phyloP scores from a whole-genome alignment of 805 yeast species.

The Wickerhamiella australiensis region DNA sequence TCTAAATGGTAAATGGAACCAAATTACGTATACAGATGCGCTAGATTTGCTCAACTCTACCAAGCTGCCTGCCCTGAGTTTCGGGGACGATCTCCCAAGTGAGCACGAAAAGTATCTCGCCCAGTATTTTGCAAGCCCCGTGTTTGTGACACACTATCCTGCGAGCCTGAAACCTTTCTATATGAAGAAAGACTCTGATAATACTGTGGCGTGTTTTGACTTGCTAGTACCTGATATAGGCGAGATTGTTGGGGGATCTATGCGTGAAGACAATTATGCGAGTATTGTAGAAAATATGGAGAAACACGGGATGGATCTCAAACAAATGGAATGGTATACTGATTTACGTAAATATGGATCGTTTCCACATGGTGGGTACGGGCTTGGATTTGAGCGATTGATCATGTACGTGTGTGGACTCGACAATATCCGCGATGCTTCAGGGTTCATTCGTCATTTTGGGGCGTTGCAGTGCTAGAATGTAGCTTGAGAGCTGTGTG shows the following conservation, averaged over 20 bases:
- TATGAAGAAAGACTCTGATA: conserved; percentile 50
- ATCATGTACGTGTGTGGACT: conserved; percentile 59
- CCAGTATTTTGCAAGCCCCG: conserved; percentile 46
- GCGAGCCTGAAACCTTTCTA: conserved; percentile 71
- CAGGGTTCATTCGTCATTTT: conserved; percentile 74
- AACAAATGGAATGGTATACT: conserved; percentile 66
- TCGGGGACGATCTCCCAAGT: conserved; percentile 59
- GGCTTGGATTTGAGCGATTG: conserved; percentile 85
- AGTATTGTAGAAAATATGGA: conserved; percentile 40
- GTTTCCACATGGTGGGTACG: conserved; percentile 94
- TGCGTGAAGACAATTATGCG: conserved; percentile 62
- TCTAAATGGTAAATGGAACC: conserved; percentile 48
- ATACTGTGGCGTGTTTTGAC: conserved; percentile 65
- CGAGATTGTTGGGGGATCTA: conserved; percentile 86
- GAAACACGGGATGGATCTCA: conserved; percentile 41
- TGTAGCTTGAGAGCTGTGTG: no score
- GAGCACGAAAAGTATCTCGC: conserved; percentile 92
- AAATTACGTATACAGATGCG: conserved; percentile 68
- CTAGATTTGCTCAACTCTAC: conserved; percentile 37
- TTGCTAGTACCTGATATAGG: conserved; percentile 83
- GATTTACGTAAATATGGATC: conserved; percentile 63
- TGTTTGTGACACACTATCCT: conserved; percentile 87
- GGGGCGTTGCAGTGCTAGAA: conserved; percentile 38
- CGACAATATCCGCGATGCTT: conserved; percentile 74
- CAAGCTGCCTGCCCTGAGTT: conserved; percentile 30